Evolutionary conservation across 1,139 yeast species (phyloP), one percentile per base, ranked within the genome.

Genomic region (Suhomyces chickasaworum): DNA sequence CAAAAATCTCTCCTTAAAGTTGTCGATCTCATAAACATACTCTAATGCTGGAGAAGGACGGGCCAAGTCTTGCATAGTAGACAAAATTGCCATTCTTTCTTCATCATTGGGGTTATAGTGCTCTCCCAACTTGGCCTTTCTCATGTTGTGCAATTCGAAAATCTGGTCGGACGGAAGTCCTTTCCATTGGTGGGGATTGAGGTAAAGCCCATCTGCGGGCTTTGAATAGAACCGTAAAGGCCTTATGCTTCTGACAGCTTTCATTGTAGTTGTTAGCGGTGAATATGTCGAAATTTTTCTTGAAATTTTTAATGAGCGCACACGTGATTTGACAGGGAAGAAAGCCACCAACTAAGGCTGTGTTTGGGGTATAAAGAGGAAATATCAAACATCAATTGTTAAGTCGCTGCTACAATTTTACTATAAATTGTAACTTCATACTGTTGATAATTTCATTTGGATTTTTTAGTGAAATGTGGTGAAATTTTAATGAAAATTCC

Each of bases 181-280:
- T 47, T 75, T 69, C 95, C 95, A 86, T 42, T 78, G 73, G 49
- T 80, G 81, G 4, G 95, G 95, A 50, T 80, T 74, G 52, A 75
- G 71, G 52, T 66, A 73, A 41, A 74, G 66, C 13, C 53, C 39
- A 44, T 51, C 44, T 34, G 44, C 34, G 38, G 41, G 32, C 53
- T 51, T 57, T 39, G 61, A 56, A 42, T 57, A 57, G 33, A 48
- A 53, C 41, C 59, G 52, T 25, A 41, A 39, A 20, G 46, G 42
- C 44, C 47, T 46, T 39, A 48, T 35, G 36, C 38, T 30, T 43
- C 48, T 50, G 22, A 42, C 42, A n/a, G 53, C 46, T 44, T 37
- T 48, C 50, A 44, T 46, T 43, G 22, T 37, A 31, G 36, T 29
- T 29, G 25, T 18, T 38, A 22, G 16, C 10, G n/a, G 32, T 29